Percentiles rank a stretch among this genome's conserved stretches.
phyloP scores from a whole-genome alignment of 1,284 basidiomycete species.

The Sphagnurus paluster region DNA sequence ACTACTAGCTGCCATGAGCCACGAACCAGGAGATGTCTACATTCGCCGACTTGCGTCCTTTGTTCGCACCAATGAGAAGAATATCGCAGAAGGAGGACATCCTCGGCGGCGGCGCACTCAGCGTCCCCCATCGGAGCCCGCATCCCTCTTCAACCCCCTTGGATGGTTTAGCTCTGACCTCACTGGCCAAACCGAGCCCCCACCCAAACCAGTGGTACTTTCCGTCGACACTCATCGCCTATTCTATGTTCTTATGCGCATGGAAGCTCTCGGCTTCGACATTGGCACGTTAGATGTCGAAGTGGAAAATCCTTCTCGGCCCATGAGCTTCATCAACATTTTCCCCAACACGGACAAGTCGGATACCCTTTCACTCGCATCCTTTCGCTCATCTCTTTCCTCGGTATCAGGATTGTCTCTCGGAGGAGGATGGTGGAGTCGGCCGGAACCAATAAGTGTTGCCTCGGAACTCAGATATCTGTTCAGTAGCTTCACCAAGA shows the following conservation, averaged over 20 bases:
- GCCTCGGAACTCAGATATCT: constrained; percentile 82
- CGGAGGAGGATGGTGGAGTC: constrained; percentile 69
- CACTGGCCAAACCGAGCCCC: constrained; percentile 30
- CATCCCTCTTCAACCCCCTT: constrained; percentile 57
- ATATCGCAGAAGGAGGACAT: constrained; percentile 63
- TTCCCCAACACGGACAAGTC: constrained; percentile 59
- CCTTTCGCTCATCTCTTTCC: constrained; percentile 77
- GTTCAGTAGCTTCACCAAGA: constrained; percentile 85
- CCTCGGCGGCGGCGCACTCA: constrained; percentile 50
- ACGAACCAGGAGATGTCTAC: constrained; percentile 72
- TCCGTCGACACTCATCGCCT: constrained; percentile 80
- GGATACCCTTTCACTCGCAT: constrained; percentile 77
- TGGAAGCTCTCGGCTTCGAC: constrained; percentile 75
- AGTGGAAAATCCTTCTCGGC: constrained; percentile 68
- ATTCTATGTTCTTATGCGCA: constrained; percentile 85
- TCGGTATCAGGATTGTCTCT: constrained; percentile 76
- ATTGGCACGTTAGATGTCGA: constrained; percentile 83
- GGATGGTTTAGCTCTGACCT: constrained; percentile 57
- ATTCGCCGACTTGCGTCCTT: constrained; percentile 66
- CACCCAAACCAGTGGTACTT: constrained; percentile 60
- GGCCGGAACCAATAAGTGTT: constrained; percentile 53
- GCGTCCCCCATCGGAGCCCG: constrained; percentile 32
- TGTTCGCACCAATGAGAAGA: constrained; percentile 68
- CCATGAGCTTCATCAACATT: constrained; percentile 72
- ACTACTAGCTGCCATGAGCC: constrained; percentile 46